Evolutionary conservation across 345 rosid species (phyloP), one percentile per base, ranked within the genome.

Genomic region (thale cress (Arabidopsis thaliana)): DNA sequence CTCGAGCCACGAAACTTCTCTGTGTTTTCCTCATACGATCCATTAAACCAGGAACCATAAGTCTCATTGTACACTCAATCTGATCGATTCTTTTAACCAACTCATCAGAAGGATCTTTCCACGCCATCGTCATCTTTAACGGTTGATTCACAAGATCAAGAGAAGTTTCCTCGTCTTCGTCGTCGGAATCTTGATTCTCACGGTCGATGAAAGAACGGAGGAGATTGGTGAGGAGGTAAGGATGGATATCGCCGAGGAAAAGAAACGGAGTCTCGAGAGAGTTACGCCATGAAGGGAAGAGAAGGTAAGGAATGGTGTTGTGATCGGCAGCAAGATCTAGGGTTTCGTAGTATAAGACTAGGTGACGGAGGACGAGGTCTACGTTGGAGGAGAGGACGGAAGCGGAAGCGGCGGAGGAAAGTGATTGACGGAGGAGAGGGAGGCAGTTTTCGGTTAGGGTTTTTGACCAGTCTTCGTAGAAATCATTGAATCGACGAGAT

Each of bases 181-280:
- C 76, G 22, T 65, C 69, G 25, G 58, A 72, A 16, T 83, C 84
- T 16, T 25, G 65, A 42, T 81, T 82, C 46, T 83, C 85, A 1
- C 83, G 70, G 1, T 82, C 83, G 61, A 93, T 79, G 69, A 87
- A 85, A 0, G 93, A 89, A 0, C 97, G 85, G 64, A 93, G 74
- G 62, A 93, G 91, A 65, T 87, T 88, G 33, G 94, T 91, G 84
- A 91, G 85, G 65, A 86, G 80, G 6, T 89, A 89, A 30, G 98
- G 97, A 76, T 93, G 98, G 49, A 93, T 86, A 41, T 93, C 96
- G 28, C 97, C 97, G 65, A 93, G 88, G 77, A 89, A 91, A 59
- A 91, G 89, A 77, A 91, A 91, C 34, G 98, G 93, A 2, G 71
- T 80, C 66, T 89, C 96, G 41, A 91, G 84, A 2, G 89, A 65